Evolutionary conservation across 768 basidiomycete genomes (phyloP).

Genomic region (Tricholoma furcatifolium): DNA sequence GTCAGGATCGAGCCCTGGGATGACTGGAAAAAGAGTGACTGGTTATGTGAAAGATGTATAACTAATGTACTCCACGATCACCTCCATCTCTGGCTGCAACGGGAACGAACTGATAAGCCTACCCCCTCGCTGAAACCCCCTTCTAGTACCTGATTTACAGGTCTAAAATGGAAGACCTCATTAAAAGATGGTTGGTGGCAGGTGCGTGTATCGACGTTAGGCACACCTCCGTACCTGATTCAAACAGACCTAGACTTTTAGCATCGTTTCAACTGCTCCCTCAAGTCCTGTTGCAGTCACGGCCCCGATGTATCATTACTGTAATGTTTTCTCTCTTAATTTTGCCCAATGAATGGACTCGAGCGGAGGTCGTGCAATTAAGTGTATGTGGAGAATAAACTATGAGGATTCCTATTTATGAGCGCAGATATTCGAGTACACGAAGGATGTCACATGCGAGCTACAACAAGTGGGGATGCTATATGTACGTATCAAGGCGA

Average conservation of each 20-base stretch:
- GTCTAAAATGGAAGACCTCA: too few species aligned
- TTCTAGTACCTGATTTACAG: neutral
- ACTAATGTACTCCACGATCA: slow-evolving; percentile 20
- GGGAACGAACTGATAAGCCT: slow-evolving; percentile 20
- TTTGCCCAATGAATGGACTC: too few species aligned
- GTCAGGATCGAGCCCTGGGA: slow-evolving; percentile 12
- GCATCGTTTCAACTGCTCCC: too few species aligned
- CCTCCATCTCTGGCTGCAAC: slow-evolving; percentile 25
- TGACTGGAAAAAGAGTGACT: slow-evolving; percentile 27
- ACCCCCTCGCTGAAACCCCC: too few species aligned
- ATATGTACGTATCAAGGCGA: slow-evolving; percentile 19
- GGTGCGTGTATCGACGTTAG: too few species aligned
- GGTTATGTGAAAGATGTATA: slow-evolving; percentile 31
- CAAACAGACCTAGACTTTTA: too few species aligned
- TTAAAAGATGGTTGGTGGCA: too few species aligned
- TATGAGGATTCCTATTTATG: slow-evolving; percentile 21
- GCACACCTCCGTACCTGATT: too few species aligned
- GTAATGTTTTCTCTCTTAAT: too few species aligned
- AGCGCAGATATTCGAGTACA: slow-evolving; percentile 39
- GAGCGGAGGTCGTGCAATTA: neutral
- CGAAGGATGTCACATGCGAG: slow-evolving; percentile 16
- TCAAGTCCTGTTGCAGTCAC: too few species aligned
- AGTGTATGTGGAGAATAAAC: slow-evolving; percentile 6
- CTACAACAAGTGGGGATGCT: slow-evolving; percentile 20
- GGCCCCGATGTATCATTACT: too few species aligned